Evolutionary conservation across 2,329 filamentous ascomycete species (phyloP), one percentile per base, ranked within the genome.

Genomic region (Zymoseptoria pseudotritici): DNA sequence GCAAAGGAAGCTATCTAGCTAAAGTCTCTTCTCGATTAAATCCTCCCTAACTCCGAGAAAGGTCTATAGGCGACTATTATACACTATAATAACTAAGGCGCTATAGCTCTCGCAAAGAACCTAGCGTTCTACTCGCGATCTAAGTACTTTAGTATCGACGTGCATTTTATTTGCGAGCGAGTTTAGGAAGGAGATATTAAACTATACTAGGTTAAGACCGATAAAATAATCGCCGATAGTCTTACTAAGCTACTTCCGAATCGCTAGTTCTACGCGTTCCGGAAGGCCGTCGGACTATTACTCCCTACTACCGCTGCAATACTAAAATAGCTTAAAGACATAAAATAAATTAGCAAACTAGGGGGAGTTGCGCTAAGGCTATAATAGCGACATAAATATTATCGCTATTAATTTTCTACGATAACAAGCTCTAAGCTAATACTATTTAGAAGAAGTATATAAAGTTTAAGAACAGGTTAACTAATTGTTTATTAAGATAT

Each of bases 1-100:
- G 63, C 58, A 9, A 64, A 66, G 54, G 66, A 69, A 57, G 63
- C 62, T 10, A 59, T 69, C 3, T 68, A 62, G 21, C 21, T 22
- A 22, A 22, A 22, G 21, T 22, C 21, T 22, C 21, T 22, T 22
- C 21, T 22, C 21, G 67, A 59, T 67, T 1, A 31, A 31, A 8
- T 31, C 2, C 29, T 31, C 29, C 29, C 29, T 5, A 5, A 31
- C 7, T 22, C n/a, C 2, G n/a, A 55, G 22, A 55, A 58, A 51
- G 29, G 50, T 22, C 52, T 64, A 61, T 50, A 50, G 13, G n/a
- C 50, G 20, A 60, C 49, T 5, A 54, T 54, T 26, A 56, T 60
- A 26, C 50, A 60, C 54, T 53, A 36, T 50, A 50, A 60, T 29
- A 57, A 60, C 31, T 29, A 60, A 56, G 58, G 58, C 11, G 58